Evolutionary conservation across 768 basidiomycete genomes (phyloP), one percentile per base, ranked within the genome.

Genomic region (Galerina marginata): DNA sequence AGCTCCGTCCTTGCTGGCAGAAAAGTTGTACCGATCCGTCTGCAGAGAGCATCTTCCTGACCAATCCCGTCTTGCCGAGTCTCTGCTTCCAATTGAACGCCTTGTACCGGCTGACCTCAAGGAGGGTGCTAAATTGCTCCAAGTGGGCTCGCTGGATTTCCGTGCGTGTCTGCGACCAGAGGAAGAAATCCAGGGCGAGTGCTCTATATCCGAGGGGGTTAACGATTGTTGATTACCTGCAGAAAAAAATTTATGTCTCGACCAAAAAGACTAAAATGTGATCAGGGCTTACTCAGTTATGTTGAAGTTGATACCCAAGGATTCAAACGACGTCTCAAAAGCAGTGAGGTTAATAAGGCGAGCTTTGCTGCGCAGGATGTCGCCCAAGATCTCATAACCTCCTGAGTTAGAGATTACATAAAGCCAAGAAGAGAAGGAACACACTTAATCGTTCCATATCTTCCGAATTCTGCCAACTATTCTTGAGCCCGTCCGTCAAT

Each of bases 391-490:
- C 56, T 96, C 95, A 66, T 96, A 98, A 9, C 94, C 95, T 55
- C 88, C 93, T 95, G 59, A 51, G n/a, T 48, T 12, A 43, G 9
- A n/a, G n/a, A n/a, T n/a, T 4, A 49, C 6, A n/a, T 14, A 43
- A 46, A 12, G 44, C n/a, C 11, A 42, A n/a, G 4, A 33, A 14
- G 53, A 42, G 36, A 53, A 7, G 7, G 43, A 25, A 80, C 90
- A 67, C 66, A 95, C 94, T 86, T 55, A 95, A 75, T 37, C 89
- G 81, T 69, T 96, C 95, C 89, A 96, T 94, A 65, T 97, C 96
- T 69, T 96, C 95, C 38, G 92, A 95, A 67, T 93, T 94, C 67
- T 92, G 86, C 96, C 96, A 98, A 66, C 86, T 92, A 65, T 91
- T 89, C 63, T 86, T 86, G 46, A 97, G 71, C 2, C 90, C 86